phyloP scores from a whole-genome alignment of 1,284 basidiomycete species.

The Cystobasidium slooffiae region DNA sequence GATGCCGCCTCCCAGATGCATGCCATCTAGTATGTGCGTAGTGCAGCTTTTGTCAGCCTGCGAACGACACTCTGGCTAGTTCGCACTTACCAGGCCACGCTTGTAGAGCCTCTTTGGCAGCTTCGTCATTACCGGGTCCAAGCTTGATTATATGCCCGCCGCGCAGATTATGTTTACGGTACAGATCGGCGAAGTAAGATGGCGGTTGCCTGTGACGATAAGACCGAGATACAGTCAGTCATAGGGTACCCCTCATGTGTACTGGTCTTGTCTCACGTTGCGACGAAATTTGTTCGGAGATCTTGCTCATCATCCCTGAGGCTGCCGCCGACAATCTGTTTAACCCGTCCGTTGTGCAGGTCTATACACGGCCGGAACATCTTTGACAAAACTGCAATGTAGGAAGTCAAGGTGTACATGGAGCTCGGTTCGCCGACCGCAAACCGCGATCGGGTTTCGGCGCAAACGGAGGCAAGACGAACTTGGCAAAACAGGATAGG shows the following conservation, averaged over 20 bases:
- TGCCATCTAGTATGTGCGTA: slow-evolving; percentile 61
- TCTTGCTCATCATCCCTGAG: slow-evolving; percentile 67
- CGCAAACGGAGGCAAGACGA: background rate
- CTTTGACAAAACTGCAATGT: slow-evolving; percentile 24
- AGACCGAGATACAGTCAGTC: slow-evolving; percentile 10
- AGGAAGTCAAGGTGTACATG: background rate
- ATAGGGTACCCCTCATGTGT: background rate
- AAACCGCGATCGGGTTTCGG: slow-evolving; percentile 4
- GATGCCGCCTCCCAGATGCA: slow-evolving; percentile 96
- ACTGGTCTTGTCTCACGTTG: slow-evolving; percentile 65
- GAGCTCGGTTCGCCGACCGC: background rate
- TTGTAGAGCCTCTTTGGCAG: slow-evolving; percentile 77
- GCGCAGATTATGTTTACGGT: slow-evolving; percentile 68
- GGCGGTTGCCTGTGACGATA: slow-evolving; percentile 72
- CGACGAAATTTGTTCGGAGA: slow-evolving; percentile 89
- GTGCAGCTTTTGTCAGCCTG: slow-evolving; percentile 10
- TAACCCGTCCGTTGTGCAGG: slow-evolving; percentile 90
- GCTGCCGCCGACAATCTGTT: slow-evolving; percentile 97
- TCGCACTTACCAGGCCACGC: slow-evolving; percentile 74
- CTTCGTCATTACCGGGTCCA: slow-evolving; percentile 81
- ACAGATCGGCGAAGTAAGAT: slow-evolving; percentile 78
- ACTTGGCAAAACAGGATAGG: background rate
- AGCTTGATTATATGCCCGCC: slow-evolving; percentile 98
- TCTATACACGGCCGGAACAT: slow-evolving; percentile 95
- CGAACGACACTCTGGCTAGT: background rate